These are phyloP conservation scores for Termitomyces sp. DNA, from an alignment of 768 basidiomycete species.

Conservation along the genomic window DNA sequence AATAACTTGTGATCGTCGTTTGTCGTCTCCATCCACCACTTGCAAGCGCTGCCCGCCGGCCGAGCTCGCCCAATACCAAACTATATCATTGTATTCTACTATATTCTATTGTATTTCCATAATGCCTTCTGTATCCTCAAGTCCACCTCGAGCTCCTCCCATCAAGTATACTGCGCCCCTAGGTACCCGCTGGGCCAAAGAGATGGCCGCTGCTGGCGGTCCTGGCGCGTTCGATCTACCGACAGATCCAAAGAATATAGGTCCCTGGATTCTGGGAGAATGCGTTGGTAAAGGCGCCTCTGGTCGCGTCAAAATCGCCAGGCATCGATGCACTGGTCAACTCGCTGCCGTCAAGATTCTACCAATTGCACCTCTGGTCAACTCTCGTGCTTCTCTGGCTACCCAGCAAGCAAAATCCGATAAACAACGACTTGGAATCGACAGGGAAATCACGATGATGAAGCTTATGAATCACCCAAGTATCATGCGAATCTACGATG, in stretches of 20 bases:
- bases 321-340: conserved; percentile 79
- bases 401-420: conserved; percentile 69
- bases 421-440: conserved; percentile 81
- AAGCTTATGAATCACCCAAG: conserved; percentile 99
- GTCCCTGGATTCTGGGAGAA: conserved; percentile 91
- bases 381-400: conserved; percentile 62
- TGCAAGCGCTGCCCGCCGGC: conserved; percentile 34
- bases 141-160: conserved; percentile 68
- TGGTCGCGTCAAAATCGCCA: conserved; percentile 92
- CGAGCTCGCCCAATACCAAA: conserved; percentile 32
- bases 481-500: conserved; percentile 92
- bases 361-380: conserved; percentile 72
- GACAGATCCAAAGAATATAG: conserved; percentile 80
- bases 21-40: conserved; percentile 5
- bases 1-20: background rate
- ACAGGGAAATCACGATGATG: conserved; percentile 97
- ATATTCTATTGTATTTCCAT: conserved; percentile 19
- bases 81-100: conserved; percentile 25
- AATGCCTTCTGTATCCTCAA: conserved; percentile 36
- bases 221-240: conserved; percentile 72
- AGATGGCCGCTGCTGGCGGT: conserved; percentile 77
- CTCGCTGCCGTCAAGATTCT: conserved; percentile 97
- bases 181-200: conserved; percentile 84
- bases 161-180: conserved; percentile 63
- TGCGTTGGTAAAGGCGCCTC: conserved; percentile 93